These are phyloP conservation scores for Didymella glomerata DNA, from an alignment of 2,329 filamentous ascomycete genomes.

Conservation along the genomic window DNA sequence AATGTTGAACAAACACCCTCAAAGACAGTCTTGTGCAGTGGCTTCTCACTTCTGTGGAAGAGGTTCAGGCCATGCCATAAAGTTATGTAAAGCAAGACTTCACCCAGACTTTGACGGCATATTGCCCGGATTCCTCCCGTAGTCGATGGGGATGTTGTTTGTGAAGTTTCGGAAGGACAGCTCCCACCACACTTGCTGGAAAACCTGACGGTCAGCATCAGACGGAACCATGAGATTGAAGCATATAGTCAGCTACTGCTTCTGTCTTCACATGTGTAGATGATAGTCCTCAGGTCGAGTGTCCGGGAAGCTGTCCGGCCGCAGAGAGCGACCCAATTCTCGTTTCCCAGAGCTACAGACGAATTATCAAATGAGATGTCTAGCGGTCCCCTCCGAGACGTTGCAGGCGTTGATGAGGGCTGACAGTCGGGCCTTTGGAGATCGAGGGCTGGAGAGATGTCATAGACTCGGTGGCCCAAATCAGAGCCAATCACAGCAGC, in stretches of 20 bases:
- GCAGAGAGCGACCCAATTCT: too few species aligned
- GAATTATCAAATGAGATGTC: neutral
- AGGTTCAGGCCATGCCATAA: too few species aligned
- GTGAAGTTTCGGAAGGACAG: too few species aligned
- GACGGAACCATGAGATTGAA: too few species aligned
- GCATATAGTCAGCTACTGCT: neutral
- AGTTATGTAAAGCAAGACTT: too few species aligned
- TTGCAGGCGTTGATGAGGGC: conserved; percentile 11
- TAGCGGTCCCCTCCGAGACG: neutral
- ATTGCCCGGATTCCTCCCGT: too few species aligned
- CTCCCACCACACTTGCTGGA: neutral
- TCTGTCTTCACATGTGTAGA: neutral
- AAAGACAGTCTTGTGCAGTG: neutral
- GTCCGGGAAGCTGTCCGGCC: too few species aligned
- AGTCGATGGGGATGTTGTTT: too few species aligned
- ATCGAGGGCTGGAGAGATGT: conserved; percentile 17
- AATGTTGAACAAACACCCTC: neutral
- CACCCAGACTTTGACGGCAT: too few species aligned
- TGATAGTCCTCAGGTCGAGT: neutral
- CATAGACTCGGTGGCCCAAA: conserved; percentile 19
- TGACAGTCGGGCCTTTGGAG: conserved; percentile 11
- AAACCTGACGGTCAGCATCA: neutral
- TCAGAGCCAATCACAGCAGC: conserved; percentile 18
- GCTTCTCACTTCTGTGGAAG: neutral
- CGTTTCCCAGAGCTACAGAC: neutral